Evolutionary conservation across 768 basidiomycete species (phyloP), one percentile per base, ranked within the genome.

Genomic region (Symmetrospora coprosmae): DNA sequence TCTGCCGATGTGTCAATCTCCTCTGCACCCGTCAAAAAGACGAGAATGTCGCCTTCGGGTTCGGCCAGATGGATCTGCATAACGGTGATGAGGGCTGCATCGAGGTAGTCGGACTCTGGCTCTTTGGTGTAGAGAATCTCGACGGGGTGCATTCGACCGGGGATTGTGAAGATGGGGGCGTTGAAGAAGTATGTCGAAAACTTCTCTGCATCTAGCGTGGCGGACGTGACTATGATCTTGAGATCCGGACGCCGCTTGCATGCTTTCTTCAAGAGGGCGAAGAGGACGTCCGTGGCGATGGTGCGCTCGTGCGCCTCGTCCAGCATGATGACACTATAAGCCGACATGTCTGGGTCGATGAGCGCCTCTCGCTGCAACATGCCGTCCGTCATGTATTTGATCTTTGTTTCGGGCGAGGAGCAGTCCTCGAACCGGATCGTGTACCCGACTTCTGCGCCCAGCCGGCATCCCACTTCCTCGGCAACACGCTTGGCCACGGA

Each of bases 331-430:
- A 96, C 88, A 1, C 87, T 88, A 71, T 99, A 99, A 46, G 82
- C 80, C 62, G 82, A 86, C 71, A 89, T 84, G 62, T 94, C 82
- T 4, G 92, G 92, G 69, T 99, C 94, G 70, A 97, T 86, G 52
- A 99, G 76, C 65, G 85, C 88, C 77, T 99, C 94, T 74, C 94
- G 81, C 69, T 96, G 87, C 25, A 99, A 79, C 89, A 99, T 96
- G 76, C 94, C 94, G 70, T 97, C 94, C 69, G 94, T 99, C 94
- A 99, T 96, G 79, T 94, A 99, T 74, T 97, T 99, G 79, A 99
- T 99, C 70, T 86, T 83, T 2, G 94, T 97, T 74, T 99, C 94
- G 2, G 94, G 92, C 70, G 89, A 86, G 5, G 94, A 97, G 73
- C 92, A 90, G 73, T 99, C 94, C 75, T 99, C 94, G 72, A 99